Percentiles rank a stretch among this genome's conserved stretches.
Evolutionary conservation across 78 protist genomes (phyloP).

Genomic region (Speleostelium caveatum): DNA sequence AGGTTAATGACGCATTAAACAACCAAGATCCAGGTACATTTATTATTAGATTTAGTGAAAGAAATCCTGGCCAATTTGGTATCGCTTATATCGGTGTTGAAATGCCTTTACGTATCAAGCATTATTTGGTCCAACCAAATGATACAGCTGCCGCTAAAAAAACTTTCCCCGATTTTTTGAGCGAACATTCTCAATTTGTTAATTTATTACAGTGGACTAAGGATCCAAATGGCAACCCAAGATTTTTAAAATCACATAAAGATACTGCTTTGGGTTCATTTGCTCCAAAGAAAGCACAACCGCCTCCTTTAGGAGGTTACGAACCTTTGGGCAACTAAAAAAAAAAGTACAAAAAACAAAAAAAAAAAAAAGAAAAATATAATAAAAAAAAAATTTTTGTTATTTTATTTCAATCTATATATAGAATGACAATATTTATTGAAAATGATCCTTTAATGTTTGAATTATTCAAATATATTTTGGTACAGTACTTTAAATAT

Average conservation of each 20-base stretch:
- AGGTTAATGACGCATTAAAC: slow-evolving; percentile 70
- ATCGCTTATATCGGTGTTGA: slow-evolving; percentile 78
- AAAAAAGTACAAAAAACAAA: too few relatives aligned
- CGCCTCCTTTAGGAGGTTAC: slow-evolving; percentile 70
- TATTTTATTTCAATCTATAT: neutral
- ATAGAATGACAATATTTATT: too few relatives aligned
- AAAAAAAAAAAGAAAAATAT: too few relatives aligned
- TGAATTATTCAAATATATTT: slow-evolving; percentile 1
- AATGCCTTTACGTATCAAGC: slow-evolving; percentile 67
- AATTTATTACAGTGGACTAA: slow-evolving; percentile 69
- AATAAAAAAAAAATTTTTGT: too few relatives aligned
- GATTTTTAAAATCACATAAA: slow-evolving; percentile 68
- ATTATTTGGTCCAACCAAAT: slow-evolving; percentile 79
- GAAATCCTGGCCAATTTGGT: slow-evolving; percentile 83
- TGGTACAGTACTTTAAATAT: neutral
- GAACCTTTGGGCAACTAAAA: slow-evolving; percentile 49
- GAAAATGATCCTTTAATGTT: neutral
- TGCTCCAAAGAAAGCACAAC: slow-evolving; percentile 63
- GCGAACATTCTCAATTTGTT: slow-evolving; percentile 75
- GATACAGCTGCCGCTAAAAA: slow-evolving; percentile 79
- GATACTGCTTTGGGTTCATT: slow-evolving; percentile 76
- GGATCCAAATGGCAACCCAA: slow-evolving; percentile 65
- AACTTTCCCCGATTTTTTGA: slow-evolving; percentile 81
- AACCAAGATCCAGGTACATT: slow-evolving; percentile 79
- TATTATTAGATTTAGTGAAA: slow-evolving; percentile 74